Evolutionary conservation across 495 filamentous ascomycete genomes (phyloP), one percentile per base, ranked within the genome.

Genomic region (Aspergillus funiculosus): DNA sequence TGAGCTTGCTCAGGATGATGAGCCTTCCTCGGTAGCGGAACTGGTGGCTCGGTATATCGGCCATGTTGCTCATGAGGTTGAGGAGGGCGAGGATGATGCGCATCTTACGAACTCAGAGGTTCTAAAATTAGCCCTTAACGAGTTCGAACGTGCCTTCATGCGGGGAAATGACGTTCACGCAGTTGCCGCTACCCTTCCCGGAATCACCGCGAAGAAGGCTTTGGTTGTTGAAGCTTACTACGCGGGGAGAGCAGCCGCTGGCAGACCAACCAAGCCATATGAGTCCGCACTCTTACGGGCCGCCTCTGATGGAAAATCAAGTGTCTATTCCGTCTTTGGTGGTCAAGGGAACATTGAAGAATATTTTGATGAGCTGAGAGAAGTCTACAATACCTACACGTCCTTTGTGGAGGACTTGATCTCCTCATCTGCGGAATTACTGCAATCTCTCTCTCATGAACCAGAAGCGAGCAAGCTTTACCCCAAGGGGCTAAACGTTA

Each of bases 311-410:
- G 79, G 76, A 28, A 74, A 75, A 25, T 91, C 88, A 5, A 79
- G 72, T 43, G 73, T 97, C 30, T 97, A 94, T 71, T 87, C 81
- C 38, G 86, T 99, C 46, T 96, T 96, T 51, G 94, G 94, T 34
- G 94, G 94, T n/a, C 94, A 99, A 62, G 94, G 94, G 42, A 99
- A 97, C 63, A 96, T 97, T 48, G 89, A 97, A 63, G 94, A 97
- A 64, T 99, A 97, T 67, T 99, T 97, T 60, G 90, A 96, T 43
- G 94, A 99, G 68, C 77, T 99, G 29, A 81, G 91, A 27, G 84
- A 91, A 63, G 74, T 97, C 24, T 94, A 90, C 71, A 78, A 75
- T 35, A 94, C 88, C 10, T 99, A 99, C 64, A 82, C 86, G 1
- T 85, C 86, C 2, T 88, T 97, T 42, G 80, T 97, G 4, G 86